Evolutionary conservation across 768 basidiomycete genomes (phyloP).

Genomic region (Lactarius sanguifluus): DNA sequence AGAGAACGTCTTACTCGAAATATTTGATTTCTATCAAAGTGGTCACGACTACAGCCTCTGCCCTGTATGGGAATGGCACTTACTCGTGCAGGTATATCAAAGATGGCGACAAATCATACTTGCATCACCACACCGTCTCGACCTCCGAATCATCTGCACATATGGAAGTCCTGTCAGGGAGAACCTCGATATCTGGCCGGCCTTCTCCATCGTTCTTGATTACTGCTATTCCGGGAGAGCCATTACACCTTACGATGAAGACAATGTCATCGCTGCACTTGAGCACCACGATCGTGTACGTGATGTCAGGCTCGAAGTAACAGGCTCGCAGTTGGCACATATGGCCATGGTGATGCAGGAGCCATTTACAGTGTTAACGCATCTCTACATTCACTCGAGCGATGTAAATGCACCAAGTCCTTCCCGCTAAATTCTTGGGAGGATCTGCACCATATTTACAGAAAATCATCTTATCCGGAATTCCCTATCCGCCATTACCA

Average conservation of each 20-base stretch:
- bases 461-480: slow-evolving; percentile 55
- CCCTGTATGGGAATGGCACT: background rate
- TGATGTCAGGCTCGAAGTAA: background rate
- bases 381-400: background rate
- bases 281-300: background rate
- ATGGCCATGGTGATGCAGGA: background rate
- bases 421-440: background rate
- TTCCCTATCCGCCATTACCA: slow-evolving; percentile 31
- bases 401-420: background rate
- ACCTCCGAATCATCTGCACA: background rate
- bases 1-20: background rate
- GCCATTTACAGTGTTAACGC: background rate
- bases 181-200: background rate
- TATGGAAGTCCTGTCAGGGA: background rate
- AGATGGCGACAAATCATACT: background rate
- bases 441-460: slow-evolving; percentile 86
- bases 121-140: background rate
- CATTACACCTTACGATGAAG: background rate
- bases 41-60: background rate
- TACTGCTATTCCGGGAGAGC: no score
- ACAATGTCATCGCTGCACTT: background rate
- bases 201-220: background rate
- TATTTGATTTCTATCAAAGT: background rate
- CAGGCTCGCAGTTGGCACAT: background rate
- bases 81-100: background rate